Conservation (phyloP, 768 basidiomycete genomes). For the Boletellus ananiceps region DNA sequence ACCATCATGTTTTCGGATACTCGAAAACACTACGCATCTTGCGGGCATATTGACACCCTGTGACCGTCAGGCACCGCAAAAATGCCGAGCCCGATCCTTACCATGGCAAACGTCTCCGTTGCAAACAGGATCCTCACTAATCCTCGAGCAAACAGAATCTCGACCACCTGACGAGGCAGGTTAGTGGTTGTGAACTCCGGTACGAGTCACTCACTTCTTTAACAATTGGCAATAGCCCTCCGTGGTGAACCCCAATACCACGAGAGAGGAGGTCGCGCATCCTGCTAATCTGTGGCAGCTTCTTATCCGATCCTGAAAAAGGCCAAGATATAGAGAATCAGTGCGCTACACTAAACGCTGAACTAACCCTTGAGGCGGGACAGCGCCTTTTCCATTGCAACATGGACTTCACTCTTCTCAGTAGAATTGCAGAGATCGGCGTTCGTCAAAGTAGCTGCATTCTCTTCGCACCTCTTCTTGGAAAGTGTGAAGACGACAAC, state of each 20-base stretch:
- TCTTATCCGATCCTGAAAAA: constrained; percentile 76
- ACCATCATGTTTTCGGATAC: constrained; percentile 93
- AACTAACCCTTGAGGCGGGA: constrained; percentile 79
- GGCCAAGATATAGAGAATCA: neutral
- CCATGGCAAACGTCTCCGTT: constrained; percentile 99
- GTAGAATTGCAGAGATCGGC: constrained; percentile 81
- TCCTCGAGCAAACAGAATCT: constrained; percentile 92
- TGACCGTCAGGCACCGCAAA: constrained; percentile 10
- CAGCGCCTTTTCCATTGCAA: constrained; percentile 88
- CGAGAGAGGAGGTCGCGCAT: constrained; percentile 88
- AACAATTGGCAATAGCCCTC: constrained; percentile 91
- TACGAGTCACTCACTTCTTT: constrained; percentile 69
- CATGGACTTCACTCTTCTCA: constrained; percentile 96
- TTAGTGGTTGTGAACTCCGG: neutral
- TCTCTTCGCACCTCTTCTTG: constrained; percentile 96
- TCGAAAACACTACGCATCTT: constrained; percentile 93
- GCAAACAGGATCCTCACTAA: constrained; percentile 96
- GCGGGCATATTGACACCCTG: constrained; percentile 99
- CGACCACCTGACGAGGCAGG: constrained; percentile 65
- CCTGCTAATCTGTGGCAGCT: constrained; percentile 85
- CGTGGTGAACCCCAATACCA: constrained; percentile 97
- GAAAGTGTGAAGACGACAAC: constrained; percentile 97
- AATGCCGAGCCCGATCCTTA: constrained; percentile 28
- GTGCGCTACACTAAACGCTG: neutral
- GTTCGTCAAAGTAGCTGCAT: constrained; percentile 85